Evolutionary conservation across 345 rosid species (phyloP).

Genomic region (Raphanus raphanistrum): DNA sequence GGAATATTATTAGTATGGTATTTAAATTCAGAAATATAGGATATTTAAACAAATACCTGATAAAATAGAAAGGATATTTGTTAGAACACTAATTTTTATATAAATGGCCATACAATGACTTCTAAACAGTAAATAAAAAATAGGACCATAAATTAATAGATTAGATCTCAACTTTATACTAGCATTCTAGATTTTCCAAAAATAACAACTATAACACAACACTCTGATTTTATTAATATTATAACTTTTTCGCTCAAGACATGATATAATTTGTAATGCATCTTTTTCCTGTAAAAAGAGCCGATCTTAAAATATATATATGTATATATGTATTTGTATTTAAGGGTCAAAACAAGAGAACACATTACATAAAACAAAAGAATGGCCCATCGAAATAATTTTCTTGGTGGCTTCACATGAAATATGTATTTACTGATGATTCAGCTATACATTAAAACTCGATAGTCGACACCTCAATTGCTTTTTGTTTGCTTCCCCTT

Average conservation of each 20-base stretch:
- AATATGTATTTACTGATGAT: neutral
- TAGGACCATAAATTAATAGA: too few species aligned
- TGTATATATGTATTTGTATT: neutral
- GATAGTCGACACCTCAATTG: neutral
- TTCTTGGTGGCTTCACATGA: neutral
- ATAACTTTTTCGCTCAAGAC: neutral
- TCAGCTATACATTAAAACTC: neutral
- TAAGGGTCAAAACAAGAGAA: slow-evolving; percentile 15
- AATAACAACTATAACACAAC: neutral
- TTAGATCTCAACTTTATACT: too few species aligned
- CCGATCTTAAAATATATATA: neutral
- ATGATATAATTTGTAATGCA: neutral
- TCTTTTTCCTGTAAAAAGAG: neutral
- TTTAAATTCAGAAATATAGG: too few species aligned
- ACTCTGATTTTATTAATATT: neutral
- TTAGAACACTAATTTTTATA: too few species aligned
- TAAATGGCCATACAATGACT: too few species aligned
- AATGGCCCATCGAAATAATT: slow-evolving; percentile 9
- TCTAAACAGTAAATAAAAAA: too few species aligned
- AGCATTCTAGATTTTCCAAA: neutral
- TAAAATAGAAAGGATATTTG: too few species aligned
- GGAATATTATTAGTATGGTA: too few species aligned
- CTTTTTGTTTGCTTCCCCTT: neutral
- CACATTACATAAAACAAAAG: neutral
- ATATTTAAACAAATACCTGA: too few species aligned